phyloP scores from a whole-genome alignment of 495 filamentous ascomycete genomes.

The Physcia stellaris region DNA sequence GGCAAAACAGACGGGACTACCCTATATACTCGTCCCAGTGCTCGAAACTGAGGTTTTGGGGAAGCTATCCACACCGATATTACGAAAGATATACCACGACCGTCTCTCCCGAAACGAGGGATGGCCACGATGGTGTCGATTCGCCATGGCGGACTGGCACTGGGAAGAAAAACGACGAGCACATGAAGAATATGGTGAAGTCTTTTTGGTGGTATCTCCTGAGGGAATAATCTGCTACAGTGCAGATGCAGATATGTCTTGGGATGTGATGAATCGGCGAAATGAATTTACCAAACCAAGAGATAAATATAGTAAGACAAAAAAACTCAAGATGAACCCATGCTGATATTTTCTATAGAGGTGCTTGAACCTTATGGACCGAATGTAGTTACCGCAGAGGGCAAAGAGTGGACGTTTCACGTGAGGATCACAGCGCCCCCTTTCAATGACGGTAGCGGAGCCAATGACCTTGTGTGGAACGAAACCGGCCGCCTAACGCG shows the following conservation, averaged over 20 bases:
- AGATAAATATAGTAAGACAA: conserved; percentile 2
- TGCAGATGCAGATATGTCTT: neutral
- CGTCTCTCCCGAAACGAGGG: conserved; percentile 6
- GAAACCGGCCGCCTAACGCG: conserved; percentile 12
- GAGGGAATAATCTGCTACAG: conserved; percentile 2
- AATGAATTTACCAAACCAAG: conserved; percentile 2
- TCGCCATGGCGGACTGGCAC: conserved; percentile 17
- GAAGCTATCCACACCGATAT: conserved; percentile 1
- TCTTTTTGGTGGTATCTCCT: conserved; percentile 13
- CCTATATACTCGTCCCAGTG: no score
- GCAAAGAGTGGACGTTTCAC: conserved; percentile 11
- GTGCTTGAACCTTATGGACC: conserved; percentile 16
- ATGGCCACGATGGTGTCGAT: conserved; percentile 16
- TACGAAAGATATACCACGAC: conserved; percentile 4
- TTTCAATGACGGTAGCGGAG: conserved; percentile 11
- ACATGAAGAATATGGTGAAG: conserved; percentile 12
- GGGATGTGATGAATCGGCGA: conserved; percentile 1
- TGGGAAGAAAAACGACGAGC: conserved; percentile 16
- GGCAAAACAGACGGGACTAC: no score
- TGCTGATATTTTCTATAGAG: conserved; percentile 4
- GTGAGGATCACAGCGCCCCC: conserved; percentile 14
- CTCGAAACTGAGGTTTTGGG: no score
- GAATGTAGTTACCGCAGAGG: conserved; percentile 13
- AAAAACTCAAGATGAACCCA: neutral
- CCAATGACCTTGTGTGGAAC: conserved; percentile 14